Conservation (phyloP, 768 basidiomycete genomes). For the Boletus tylopilopsis region DNA sequence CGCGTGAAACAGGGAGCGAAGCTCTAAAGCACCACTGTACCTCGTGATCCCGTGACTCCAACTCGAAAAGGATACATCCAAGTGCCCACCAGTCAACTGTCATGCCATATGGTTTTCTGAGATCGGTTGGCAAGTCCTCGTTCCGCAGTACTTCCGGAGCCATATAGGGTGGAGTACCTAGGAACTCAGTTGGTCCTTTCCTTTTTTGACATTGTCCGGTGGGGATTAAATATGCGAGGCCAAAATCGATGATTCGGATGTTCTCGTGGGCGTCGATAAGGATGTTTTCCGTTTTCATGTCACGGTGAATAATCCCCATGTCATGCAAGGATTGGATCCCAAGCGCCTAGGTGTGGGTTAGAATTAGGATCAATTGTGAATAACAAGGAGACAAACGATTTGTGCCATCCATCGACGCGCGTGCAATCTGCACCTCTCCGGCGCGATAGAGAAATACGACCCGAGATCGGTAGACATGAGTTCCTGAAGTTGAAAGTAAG, state of each 20-base stretch:
- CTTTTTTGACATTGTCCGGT: not conserved
- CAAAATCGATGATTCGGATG: conserved; percentile 42
- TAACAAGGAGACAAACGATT: conserved; percentile 25
- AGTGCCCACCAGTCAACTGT: conserved; percentile 42
- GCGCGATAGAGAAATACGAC: conserved; percentile 25
- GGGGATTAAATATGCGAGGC: conserved; percentile 27
- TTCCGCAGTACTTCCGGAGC: conserved; percentile 40
- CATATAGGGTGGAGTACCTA: conserved; percentile 37
- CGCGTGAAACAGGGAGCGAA: not conserved
- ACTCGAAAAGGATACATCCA: conserved; percentile 39
- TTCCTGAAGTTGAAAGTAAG: conserved; percentile 27
- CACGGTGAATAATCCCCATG: conserved; percentile 63
- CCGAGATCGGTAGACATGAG: conserved; percentile 38
- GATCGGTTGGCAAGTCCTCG: not conserved
- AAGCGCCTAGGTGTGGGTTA: conserved; percentile 30
- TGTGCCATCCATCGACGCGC: conserved; percentile 40
- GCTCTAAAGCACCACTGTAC: conserved; percentile 14
- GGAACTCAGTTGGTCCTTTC: conserved; percentile 23
- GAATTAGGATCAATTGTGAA: not conserved
- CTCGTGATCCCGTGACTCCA: conserved; percentile 27
- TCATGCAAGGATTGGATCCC: conserved; percentile 46
- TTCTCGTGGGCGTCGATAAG: conserved; percentile 46
- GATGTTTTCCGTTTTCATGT: conserved; percentile 69
- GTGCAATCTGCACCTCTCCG: conserved; percentile 23
- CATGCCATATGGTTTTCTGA: conserved; percentile 26